Evolutionary conservation across 1,284 basidiomycete species (phyloP).

Genomic region (Polyporus tsugae): DNA sequence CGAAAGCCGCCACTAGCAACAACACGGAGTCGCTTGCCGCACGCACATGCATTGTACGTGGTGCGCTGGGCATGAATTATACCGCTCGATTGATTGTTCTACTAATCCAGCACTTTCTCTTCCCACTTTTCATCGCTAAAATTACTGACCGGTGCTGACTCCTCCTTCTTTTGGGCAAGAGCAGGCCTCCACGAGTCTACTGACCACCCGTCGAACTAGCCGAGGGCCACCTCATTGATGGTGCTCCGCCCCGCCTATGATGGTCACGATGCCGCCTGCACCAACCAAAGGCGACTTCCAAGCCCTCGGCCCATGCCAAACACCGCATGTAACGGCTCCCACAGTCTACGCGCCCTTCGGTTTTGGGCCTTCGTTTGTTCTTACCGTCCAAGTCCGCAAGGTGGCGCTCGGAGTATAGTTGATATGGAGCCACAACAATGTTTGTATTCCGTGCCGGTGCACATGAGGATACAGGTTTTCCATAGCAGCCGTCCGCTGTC

Average conservation of each 20-base stretch:
- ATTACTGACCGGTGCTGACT: background rate
- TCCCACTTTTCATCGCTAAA: background rate
- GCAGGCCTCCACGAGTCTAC: slow-evolving; percentile 21
- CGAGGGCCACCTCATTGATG: background rate
- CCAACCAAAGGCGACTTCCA: background rate
- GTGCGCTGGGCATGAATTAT: background rate
- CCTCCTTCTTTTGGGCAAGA: background rate
- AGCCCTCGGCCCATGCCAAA: background rate
- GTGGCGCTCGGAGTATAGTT: background rate
- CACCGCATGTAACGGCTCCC: background rate
- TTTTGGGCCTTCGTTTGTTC: background rate
- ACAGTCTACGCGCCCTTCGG: background rate
- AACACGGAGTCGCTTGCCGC: background rate
- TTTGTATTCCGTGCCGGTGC: background rate
- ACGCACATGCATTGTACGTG: background rate
- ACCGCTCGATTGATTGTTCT: background rate
- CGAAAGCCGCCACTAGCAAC: background rate
- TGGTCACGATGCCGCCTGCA: background rate
- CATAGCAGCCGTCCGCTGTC: background rate
- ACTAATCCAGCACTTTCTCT: slow-evolving; percentile 1
- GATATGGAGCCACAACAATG: slow-evolving; percentile 11
- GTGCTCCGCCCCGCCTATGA: background rate
- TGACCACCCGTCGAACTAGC: slow-evolving; percentile 1
- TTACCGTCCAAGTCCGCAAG: background rate
- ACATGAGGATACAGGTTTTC: background rate